Conservation (phyloP, 495 filamentous ascomycete species). For the Neohortaea acidophila region DNA sequence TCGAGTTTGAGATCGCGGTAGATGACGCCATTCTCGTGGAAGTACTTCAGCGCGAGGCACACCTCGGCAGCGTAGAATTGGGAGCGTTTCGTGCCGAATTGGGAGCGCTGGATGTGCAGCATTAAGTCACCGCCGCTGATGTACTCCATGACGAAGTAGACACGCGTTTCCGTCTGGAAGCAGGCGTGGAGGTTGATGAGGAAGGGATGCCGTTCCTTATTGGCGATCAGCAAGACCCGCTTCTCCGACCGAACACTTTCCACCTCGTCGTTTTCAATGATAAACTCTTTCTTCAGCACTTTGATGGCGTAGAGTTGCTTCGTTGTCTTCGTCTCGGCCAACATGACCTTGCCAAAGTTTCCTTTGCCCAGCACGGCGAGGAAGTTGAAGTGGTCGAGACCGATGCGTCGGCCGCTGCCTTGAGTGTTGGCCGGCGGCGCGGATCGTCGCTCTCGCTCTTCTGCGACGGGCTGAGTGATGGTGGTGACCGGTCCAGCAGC, state of each 20-base stretch:
- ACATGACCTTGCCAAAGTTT: constrained; percentile 99
- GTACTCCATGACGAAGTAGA: constrained; percentile 99
- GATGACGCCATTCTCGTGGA: constrained; percentile 98
- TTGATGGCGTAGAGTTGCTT: constrained; percentile 97
- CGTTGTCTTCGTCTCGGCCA: constrained; percentile 86
- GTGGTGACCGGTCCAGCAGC: constrained; percentile 36
- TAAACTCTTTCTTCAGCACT: constrained; percentile 99
- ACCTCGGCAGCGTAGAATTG: constrained; percentile 99
- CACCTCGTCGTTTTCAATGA: constrained; percentile 99
- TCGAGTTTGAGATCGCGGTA: constrained; percentile 99
- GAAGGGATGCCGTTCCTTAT: constrained; percentile 96
- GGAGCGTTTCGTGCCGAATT: constrained; percentile 88
- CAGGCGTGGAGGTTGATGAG: constrained; percentile 89
- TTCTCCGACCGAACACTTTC: constrained; percentile 97
- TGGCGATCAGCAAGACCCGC: constrained; percentile 89
- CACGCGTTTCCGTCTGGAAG: constrained; percentile 96
- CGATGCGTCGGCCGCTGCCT: constrained; percentile 64
- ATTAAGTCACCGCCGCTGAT: constrained; percentile 98
- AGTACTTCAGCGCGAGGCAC: constrained; percentile 93
- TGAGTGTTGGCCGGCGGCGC: constrained; percentile 28
- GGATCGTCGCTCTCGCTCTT: constrained; percentile 14
- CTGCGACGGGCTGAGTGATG: constrained; percentile 30
- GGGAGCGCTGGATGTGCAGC: constrained; percentile 94
- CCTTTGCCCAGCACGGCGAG: constrained; percentile 95
- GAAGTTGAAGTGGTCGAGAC: constrained; percentile 98